phyloP scores from a whole-genome alignment of 2,329 filamentous ascomycete genomes.

The Sclerotinia sclerotiorum region DNA sequence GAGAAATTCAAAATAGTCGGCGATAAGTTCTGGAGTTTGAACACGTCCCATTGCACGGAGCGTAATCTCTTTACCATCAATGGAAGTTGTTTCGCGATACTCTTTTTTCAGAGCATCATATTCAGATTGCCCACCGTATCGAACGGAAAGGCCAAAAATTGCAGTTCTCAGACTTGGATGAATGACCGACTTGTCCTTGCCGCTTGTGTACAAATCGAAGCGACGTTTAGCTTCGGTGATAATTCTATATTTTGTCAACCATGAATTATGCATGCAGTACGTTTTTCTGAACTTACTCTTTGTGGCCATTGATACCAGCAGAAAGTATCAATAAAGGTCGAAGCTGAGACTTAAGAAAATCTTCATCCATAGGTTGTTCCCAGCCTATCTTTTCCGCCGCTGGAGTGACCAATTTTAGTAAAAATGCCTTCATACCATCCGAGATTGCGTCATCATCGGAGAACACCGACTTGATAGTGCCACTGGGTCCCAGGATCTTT shows the following conservation, averaged over 20 bases:
- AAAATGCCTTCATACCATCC: slow-evolving; percentile 74
- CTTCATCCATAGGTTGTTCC: slow-evolving; percentile 75
- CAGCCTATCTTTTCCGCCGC: slow-evolving; percentile 81
- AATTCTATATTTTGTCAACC: slow-evolving; percentile 49
- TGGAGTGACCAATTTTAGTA: slow-evolving; percentile 70
- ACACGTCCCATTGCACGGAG: slow-evolving; percentile 74
- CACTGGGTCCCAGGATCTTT: slow-evolving; percentile 76
- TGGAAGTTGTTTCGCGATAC: slow-evolving; percentile 76
- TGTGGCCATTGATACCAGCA: slow-evolving; percentile 74
- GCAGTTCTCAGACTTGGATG: slow-evolving; percentile 78
- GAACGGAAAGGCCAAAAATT: slow-evolving; percentile 77
- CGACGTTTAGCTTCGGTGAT: slow-evolving; percentile 72
- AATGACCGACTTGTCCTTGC: slow-evolving; percentile 63
- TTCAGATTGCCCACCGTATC: slow-evolving; percentile 68
- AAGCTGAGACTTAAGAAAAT: slow-evolving; percentile 78
- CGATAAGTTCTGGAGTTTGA: slow-evolving; percentile 62
- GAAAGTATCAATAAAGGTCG: slow-evolving; percentile 76
- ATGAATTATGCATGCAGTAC: background rate
- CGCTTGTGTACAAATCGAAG: slow-evolving; percentile 76
- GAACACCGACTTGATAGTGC: slow-evolving; percentile 81
- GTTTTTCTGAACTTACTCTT: slow-evolving; percentile 56
- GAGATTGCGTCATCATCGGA: slow-evolving; percentile 70
- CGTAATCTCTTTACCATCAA: slow-evolving; percentile 88
- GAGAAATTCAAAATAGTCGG: slow-evolving; percentile 69
- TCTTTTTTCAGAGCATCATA: slow-evolving; percentile 78